Percentiles rank a stretch among this genome's conserved stretches.
phyloP scores from a whole-genome alignment of 768 basidiomycete genomes.

The Cystobasidium ongulense region DNA sequence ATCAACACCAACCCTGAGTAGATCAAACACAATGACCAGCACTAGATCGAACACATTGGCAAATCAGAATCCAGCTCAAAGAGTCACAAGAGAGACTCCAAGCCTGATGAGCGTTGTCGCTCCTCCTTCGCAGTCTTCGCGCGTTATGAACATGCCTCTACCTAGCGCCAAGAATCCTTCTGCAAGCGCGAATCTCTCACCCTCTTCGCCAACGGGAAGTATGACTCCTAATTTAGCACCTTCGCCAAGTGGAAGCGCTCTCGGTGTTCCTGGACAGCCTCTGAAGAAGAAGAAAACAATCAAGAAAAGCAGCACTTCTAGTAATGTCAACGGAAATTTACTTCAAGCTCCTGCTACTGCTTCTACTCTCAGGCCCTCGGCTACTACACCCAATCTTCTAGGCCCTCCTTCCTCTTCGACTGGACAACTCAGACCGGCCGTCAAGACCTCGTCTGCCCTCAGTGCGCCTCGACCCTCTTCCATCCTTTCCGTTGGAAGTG shows the following conservation, averaged over 20 bases:
- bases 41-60: not conserved
- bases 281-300: conserved; percentile 32
- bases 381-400: conserved; percentile 22
- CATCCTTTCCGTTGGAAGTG: not conserved
- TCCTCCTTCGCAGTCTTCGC: conserved; percentile 7
- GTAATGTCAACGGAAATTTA: not conserved
- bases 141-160: conserved; percentile 12
- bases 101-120: conserved; percentile 25
- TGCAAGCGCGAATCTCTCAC: not conserved
- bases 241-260: not conserved
- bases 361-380: conserved; percentile 8
- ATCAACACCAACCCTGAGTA: not conserved
- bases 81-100: conserved; percentile 13
- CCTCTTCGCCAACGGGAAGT: no score
- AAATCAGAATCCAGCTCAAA: not conserved
- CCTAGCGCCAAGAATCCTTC: conserved; percentile 25
- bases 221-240: no score
- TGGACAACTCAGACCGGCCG: not conserved
- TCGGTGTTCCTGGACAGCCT: not conserved
- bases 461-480: conserved; percentile 8
- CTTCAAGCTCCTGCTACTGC: not conserved
- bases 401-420: not conserved
- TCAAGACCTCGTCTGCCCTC: not conserved
- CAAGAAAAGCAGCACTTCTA: conserved; percentile 5
- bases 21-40: not conserved